Evolutionary conservation across 106 monocot genomes (phyloP).

Genomic region (Allium cepa): DNA sequence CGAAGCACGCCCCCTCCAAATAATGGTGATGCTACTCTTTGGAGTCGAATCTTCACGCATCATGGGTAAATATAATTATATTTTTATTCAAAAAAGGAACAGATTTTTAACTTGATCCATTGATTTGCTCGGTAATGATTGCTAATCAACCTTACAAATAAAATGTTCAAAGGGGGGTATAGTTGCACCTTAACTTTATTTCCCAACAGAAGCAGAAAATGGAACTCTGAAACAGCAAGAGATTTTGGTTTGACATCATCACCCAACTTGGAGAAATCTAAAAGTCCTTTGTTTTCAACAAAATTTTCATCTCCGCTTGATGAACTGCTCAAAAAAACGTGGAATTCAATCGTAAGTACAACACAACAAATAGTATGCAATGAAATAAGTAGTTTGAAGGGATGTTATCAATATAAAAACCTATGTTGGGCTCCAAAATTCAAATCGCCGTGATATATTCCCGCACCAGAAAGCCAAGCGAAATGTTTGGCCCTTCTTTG

Average conservation of each 20-base stretch:
- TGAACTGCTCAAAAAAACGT: conserved; percentile 38
- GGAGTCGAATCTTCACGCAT: too few species aligned
- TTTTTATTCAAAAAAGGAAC: too few species aligned
- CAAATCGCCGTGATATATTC: conserved; percentile 91
- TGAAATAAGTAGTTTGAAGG: background rate
- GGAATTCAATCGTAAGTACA: background rate
- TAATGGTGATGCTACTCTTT: too few species aligned
- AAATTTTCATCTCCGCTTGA: conserved; percentile 91
- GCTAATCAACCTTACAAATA: too few species aligned
- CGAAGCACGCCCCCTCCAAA: too few species aligned
- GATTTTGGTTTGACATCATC: conserved; percentile 69
- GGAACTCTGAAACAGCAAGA: conserved; percentile 88
- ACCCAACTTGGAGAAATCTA: conserved; percentile 72
- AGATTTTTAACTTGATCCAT: too few species aligned
- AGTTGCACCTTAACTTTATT: conserved; percentile 67
- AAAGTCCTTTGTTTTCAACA: conserved; percentile 94
- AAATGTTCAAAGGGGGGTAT: too few species aligned
- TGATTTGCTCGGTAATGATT: too few species aligned
- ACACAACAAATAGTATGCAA: background rate
- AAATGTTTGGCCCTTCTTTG: conserved; percentile 95
- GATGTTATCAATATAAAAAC: conserved; percentile 15
- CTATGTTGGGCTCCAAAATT: conserved; percentile 99
- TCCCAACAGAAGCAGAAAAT: conserved; percentile 84
- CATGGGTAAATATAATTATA: too few species aligned
- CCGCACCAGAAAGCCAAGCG: conserved; percentile 98